Base-by-base conservation (phyloP, 2,329 filamentous ascomycete genomes). In the Malbranchea zuffiana region DNA sequence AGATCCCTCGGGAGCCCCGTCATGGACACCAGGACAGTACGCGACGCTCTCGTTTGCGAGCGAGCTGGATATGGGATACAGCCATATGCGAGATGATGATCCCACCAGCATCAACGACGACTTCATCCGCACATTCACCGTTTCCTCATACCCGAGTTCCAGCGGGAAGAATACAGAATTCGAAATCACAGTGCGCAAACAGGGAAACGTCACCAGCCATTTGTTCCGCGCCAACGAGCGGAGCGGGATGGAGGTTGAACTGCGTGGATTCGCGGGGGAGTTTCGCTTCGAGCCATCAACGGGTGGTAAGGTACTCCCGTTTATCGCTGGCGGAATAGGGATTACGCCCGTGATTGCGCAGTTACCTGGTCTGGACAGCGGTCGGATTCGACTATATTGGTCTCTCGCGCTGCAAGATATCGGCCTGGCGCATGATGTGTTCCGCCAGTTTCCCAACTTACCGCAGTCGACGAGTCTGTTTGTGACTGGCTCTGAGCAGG, bases 81-180 rank as follows among this genome's bases (percentile, higher is more conserved):
- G 70, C 32, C 86, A 93, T 54, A 93, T 93, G 85, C 68, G 76
- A 2, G 78, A 92, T 44, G 75, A 81, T 40, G 83, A 92, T 46
- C 85, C 85, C 4, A 69, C 70, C 45, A 82, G 76, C 47, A 56
- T 93, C 11, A 94, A 93, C 49, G 85, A 93, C 52, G 84, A 94
- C 53, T 87, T 75, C 44, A 66, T 90, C 3, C 68, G 85, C 18
- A 92, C 84, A 0, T 93, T 93, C 51, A 93, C 85, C 2, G 70
- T 93, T 0, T 82, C 80, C 1, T 82, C 71, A 2, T 57, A 63
- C 1, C 73, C 77, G 41, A 35, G 55, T 45, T 32, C 55, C 47
- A 39, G 49, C 27, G 45, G 54, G 26, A 42, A 58, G 34, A 42
- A 58, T 39, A 50, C 65, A 23, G 67, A 77, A 48, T 69, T 90